A percentile compares a stretch with the other conserved stretches of the same genome.
Conservation (phyloP, 306 rosid species). For the Acacia acuminata region DNA sequence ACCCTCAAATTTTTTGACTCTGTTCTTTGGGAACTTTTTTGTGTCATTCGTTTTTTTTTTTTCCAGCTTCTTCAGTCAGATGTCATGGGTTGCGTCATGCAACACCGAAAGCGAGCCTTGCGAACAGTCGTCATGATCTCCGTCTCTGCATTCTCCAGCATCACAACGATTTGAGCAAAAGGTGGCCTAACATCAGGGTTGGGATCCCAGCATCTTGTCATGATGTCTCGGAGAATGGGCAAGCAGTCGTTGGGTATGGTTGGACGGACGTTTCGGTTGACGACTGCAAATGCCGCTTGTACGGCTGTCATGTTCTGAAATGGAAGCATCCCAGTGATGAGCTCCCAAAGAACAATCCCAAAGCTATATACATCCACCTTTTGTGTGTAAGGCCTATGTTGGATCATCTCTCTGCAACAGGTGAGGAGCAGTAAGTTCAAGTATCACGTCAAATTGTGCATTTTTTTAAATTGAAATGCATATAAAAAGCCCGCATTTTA, state of each 20-base stretch:
- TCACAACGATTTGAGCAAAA: conserved; percentile 73
- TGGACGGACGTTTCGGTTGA: conserved; percentile 86
- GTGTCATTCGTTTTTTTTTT: conserved; percentile 32
- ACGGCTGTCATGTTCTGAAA: conserved; percentile 99
- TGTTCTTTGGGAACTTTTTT: conserved; percentile 31
- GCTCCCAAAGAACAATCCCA: conserved; percentile 98
- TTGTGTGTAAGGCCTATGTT: conserved; percentile 97
- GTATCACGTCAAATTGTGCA: conserved; percentile 14
- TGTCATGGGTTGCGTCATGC: conserved; percentile 92
- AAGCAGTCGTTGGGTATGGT: conserved; percentile 81
- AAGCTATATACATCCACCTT: conserved; percentile 97
- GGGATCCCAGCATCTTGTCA: conserved; percentile 98
- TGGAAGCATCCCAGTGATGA: conserved; percentile 94
- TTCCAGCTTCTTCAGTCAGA: conserved; percentile 58
- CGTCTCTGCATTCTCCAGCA: conserved; percentile 91
- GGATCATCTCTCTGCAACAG: conserved; percentile 93
- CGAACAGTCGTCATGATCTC: conserved; percentile 93
- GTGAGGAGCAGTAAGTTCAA: conserved; percentile 17
- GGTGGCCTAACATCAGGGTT: conserved; percentile 95
- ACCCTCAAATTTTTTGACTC: conserved; percentile 33
- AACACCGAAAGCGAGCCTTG: conserved; percentile 96
- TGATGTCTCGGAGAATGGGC: conserved; percentile 84
- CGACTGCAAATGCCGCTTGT: conserved; percentile 99
- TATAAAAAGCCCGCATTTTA: conserved; percentile 4
- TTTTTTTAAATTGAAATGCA: neutral